Evolutionary conservation across 495 filamentous ascomycete species (phyloP), one percentile per base, ranked within the genome.

Genomic region (Hypoxylon lienhwacheense): DNA sequence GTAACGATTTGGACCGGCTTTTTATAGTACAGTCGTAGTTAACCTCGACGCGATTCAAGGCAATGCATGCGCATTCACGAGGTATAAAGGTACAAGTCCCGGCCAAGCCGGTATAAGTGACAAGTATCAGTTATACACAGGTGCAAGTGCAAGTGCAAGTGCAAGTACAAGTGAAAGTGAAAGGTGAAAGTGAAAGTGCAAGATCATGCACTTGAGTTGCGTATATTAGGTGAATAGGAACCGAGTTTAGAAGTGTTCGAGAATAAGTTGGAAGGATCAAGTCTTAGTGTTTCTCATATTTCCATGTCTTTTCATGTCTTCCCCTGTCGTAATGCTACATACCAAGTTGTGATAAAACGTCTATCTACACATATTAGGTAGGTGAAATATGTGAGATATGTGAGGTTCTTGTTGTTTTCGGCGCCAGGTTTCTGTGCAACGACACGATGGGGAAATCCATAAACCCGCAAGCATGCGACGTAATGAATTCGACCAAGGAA

Each of bases 361-460:
- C 36, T 44, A 37, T 26, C 41, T 42, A 37, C 32, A 44, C 53
- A 22, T 36, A 31, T 42, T 47, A 37, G 42, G 43, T 58, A 52
- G 37, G 53, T 31, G 24, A 25, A 14, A 19, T n/a, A 1, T 35
- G 12, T 49, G 33, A 28, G 42, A 45, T 45, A 31, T n/a, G 7
- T 8, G 33, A 35, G 7, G 12, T 49, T 10, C 34, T 12, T 45
- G 17, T 1, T 46, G 14, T 32, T 5, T 24, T 46, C 12, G 57
- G 47, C 46, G 51, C 57, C 55, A 55, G 57, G 55, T 39, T 24
- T 43, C 28, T 34, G 47, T 44, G 58, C 34, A 42, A 61, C 40
- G 28, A 52, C 29, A 20, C 20, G 39, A 55, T 47, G 50, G 46
- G 19, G 34, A 39, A 41, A 52, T 21, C 32, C 42, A 42, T 40